Evolutionary conservation across 495 filamentous ascomycete genomes (phyloP), one percentile per base, ranked within the genome.

Genomic region (Penicillium paradoxum): DNA sequence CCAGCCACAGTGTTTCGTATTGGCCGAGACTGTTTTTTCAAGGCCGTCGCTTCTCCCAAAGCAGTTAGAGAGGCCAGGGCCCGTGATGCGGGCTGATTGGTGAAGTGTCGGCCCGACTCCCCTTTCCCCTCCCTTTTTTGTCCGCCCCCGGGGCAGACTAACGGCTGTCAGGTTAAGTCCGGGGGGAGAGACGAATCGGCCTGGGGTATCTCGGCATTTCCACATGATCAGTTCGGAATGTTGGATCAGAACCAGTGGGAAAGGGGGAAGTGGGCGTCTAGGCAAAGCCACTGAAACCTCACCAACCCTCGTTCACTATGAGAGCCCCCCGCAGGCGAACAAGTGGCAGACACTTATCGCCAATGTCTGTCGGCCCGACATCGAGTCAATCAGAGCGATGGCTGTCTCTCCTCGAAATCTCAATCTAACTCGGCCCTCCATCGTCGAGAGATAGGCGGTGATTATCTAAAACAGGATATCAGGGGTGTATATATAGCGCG

Each of bases 341-440:
- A 17, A 19, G 34, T 14, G 34, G 19, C 21, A 24, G n/a, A 29
- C n/a, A 11, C 8, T 5, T 42, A 10, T 21, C 10, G 24, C 27
- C 5, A 19, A 49, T 18, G 21, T 13, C 9, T n/a, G 27, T 43
- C 49, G 49, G 49, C 8, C 49, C 49, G 49, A 51, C 49, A 34
- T 51, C 18, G 1, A 43, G 38, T 43, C 49, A 51, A 51, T 51
- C 8, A 27, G 18, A 33, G 29, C 9, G 13, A 24, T 11, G 14
- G 37, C 38, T 24, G 17, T 51, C 19, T 22, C 33, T 39, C 10
- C 24, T 13, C 15, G 11, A 24, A 14, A 25, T 6, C 21, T 18
- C 14, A n/a, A n/a, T n/a, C n/a, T n/a, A n/a, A n/a, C n/a, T n/a
- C n/a, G n/a, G n/a, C n/a, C n/a, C n/a, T n/a, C n/a, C n/a, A 51